Conservation (phyloP, 2,329 filamentous ascomycete species). For the Arthroderma uncinatum region DNA sequence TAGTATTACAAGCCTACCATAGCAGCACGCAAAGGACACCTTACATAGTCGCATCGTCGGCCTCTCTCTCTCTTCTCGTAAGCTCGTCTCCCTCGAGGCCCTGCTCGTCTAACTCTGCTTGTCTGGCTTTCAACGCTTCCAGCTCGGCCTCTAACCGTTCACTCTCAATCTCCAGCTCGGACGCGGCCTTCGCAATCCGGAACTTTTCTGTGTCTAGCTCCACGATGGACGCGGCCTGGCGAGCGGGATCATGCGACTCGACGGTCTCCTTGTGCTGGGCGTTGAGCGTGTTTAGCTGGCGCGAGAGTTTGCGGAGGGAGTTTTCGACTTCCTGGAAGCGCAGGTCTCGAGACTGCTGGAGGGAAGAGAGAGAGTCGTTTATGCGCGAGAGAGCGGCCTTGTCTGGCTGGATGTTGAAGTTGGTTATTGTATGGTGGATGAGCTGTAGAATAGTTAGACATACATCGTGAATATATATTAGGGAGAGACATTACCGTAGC, state of each 20-base stretch:
- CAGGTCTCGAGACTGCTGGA: conserved; percentile 73
- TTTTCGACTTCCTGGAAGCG: conserved; percentile 60
- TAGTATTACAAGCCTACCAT: not conserved
- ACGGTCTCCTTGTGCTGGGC: conserved; percentile 68
- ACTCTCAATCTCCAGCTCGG: conserved; percentile 85
- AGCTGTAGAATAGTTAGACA: conserved; percentile 44
- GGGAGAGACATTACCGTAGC: conserved; percentile 52
- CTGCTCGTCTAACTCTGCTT: conserved; percentile 77
- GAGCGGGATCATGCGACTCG: conserved; percentile 60
- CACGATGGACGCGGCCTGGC: conserved; percentile 74
- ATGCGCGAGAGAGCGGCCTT: conserved; percentile 74
- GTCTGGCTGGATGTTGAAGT: conserved; percentile 91
- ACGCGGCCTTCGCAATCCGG: conserved; percentile 79
- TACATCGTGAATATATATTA: conserved; percentile 5
- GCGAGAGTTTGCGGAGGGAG: conserved; percentile 59
- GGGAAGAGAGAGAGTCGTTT: conserved; percentile 66
- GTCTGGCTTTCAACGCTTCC: conserved; percentile 58
- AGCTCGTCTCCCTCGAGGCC: conserved; percentile 62
- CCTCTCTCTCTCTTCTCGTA: conserved; percentile 41
- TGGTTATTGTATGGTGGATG: conserved; percentile 79
- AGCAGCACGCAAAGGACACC: conserved; percentile 10
- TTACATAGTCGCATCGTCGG: conserved; percentile 40
- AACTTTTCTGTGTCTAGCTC: conserved; percentile 89
- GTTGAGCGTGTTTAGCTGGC: conserved; percentile 62
- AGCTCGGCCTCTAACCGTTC: conserved; percentile 75